Evolutionary conservation across 441 rosid species (phyloP).

Genomic region (Biscutella auriculata): DNA sequence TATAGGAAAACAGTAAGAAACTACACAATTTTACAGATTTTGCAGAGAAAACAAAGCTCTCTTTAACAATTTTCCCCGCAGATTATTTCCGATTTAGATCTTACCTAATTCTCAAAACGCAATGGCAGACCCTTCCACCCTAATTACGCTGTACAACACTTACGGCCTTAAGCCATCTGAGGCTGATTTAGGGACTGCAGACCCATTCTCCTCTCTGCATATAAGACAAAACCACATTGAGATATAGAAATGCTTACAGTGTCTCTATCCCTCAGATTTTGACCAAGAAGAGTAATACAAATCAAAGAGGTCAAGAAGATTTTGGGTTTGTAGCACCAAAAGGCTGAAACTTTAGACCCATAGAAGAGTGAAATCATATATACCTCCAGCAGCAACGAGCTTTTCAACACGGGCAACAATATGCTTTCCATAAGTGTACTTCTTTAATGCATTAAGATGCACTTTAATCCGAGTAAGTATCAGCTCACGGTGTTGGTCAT

Average conservation of each 20-base stretch:
- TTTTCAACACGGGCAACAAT: constrained; percentile 97
- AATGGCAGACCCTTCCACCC: constrained; percentile 38
- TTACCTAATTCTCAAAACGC: constrained; percentile 32
- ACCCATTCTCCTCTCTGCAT: constrained; percentile 84
- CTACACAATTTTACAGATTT: constrained; percentile 77
- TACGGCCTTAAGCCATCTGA: constrained; percentile 31
- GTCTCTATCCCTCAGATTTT: too few species aligned
- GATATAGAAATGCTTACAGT: neutral
- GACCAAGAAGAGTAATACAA: neutral
- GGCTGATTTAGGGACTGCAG: constrained; percentile 51
- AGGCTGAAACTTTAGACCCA: neutral
- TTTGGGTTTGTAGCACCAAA: neutral
- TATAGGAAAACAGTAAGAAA: constrained; percentile 37
- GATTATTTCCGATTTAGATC: constrained; percentile 39
- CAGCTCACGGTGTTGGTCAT: constrained; percentile 85
- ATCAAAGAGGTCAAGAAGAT: neutral
- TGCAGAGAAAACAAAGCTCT: constrained; percentile 34
- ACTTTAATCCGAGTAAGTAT: constrained; percentile 84
- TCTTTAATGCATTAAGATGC: constrained; percentile 87
- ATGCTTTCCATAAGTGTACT: constrained; percentile 94
- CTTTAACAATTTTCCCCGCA: constrained; percentile 15
- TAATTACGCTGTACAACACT: constrained; percentile 78
- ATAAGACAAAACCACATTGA: constrained; percentile 1
- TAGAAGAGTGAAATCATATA: neutral
- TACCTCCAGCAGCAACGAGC: constrained; percentile 98